These are phyloP conservation scores for Crassisporium funariophilum DNA, from an alignment of 768 basidiomycete genomes.

Conservation along the genomic window DNA sequence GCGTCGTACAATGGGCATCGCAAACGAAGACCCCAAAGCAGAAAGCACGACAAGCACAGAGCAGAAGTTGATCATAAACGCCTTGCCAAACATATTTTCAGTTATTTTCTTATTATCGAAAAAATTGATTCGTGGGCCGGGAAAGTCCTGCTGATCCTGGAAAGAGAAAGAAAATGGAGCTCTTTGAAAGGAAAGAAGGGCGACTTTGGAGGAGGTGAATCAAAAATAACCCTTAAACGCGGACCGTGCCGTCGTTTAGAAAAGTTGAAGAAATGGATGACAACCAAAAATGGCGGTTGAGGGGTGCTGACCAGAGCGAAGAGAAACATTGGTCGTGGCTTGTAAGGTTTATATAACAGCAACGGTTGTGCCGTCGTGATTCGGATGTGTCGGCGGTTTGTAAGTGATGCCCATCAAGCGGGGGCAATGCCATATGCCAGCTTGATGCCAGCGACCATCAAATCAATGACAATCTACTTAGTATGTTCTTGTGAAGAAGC, in stretches of 20 bases:
- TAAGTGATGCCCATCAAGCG: no score
- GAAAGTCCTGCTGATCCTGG: neutral
- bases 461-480: no score
- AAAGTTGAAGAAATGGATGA: conserved; percentile 5
- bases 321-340: no score
- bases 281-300: neutral
- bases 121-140: neutral
- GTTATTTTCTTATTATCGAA: neutral
- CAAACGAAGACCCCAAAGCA: conserved; percentile 3
- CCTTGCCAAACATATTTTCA: conserved; percentile 12
- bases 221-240: conserved; percentile 5
- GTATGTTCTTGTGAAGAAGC: no score
- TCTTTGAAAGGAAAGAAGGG: conserved; percentile 5
- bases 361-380: no score
- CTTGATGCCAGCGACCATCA: no score
- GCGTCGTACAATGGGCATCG: conserved; percentile 3
- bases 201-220: conserved; percentile 4
- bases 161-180: conserved; percentile 5
- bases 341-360: no score
- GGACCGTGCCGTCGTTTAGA: conserved; percentile 22
- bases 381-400: no score
- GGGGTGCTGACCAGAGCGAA: conserved; percentile 21
- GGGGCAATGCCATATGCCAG: no score
- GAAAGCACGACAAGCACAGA: conserved; percentile 5
- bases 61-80: conserved; percentile 4